phyloP scores from a whole-genome alignment of 306 rosid species.

The Fagus sylvatica region DNA sequence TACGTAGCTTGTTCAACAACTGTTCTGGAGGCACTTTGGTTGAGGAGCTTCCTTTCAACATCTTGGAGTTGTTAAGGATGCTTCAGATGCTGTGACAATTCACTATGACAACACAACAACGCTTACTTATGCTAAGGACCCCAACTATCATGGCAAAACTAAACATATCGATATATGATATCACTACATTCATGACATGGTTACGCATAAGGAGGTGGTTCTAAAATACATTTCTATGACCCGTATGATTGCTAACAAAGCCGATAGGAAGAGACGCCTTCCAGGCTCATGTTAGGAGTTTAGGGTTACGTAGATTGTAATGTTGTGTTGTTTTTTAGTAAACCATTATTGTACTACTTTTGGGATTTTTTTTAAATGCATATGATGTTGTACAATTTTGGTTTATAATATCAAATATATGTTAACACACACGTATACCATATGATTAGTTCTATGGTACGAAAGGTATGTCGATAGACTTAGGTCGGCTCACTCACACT shows the following conservation, averaged over 20 bases:
- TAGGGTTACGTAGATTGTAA: neutral
- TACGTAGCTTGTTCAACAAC: too few species aligned
- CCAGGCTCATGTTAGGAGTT: neutral
- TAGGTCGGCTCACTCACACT: too few species aligned
- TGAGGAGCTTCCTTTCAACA: neutral
- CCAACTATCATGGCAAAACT: conserved; percentile 1
- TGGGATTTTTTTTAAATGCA: neutral
- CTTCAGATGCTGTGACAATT: too few species aligned
- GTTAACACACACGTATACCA: too few species aligned
- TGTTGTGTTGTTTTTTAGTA: neutral
- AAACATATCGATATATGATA: neutral
- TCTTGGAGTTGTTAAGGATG: neutral
- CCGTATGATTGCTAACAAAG: neutral
- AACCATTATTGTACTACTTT: too few species aligned
- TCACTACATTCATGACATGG: neutral
- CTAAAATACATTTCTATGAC: neutral
- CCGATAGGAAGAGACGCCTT: neutral
- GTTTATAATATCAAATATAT: neutral
- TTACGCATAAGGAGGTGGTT: neutral
- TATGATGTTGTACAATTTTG: neutral
- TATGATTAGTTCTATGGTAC: too few species aligned
- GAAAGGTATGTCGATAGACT: too few species aligned
- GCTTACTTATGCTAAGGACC: neutral
- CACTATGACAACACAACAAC: neutral
- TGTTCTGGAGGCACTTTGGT: too few species aligned